These are phyloP conservation scores for Diplogelasinospora grovesii DNA, from an alignment of 495 filamentous ascomycete genomes.

Conservation along the genomic window DNA sequence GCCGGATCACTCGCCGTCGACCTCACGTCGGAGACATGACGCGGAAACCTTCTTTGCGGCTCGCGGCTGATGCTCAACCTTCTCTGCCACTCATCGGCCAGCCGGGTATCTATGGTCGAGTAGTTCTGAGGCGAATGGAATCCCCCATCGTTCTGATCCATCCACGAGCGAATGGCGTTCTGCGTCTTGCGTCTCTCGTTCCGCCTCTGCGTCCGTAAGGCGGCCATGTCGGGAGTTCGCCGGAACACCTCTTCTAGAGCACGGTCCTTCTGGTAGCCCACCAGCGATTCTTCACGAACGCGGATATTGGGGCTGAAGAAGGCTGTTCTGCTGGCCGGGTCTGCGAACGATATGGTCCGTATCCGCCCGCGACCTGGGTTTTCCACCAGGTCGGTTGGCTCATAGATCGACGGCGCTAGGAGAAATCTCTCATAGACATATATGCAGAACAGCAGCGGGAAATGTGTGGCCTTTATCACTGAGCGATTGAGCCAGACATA, in stretches of 20 bases:
- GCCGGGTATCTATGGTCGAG: constrained; percentile 40
- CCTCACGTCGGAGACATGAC: constrained; percentile 40
- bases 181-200: constrained; percentile 59
- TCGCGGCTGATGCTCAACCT: constrained; percentile 39
- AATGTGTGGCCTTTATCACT: constrained; percentile 84
- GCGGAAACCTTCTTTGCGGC: constrained; percentile 28
- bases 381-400: constrained; percentile 66
- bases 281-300: constrained; percentile 72
- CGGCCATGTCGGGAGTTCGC: constrained; percentile 37
- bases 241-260: constrained; percentile 92
- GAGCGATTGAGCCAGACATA: constrained; percentile 78
- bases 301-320: constrained; percentile 65
- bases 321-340: constrained; percentile 39
- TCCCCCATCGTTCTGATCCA: constrained; percentile 64
- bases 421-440: constrained; percentile 78
- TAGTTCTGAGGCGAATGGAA: constrained; percentile 49
- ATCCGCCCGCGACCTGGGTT: constrained; percentile 27
- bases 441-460: constrained; percentile 77
- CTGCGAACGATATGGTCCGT: constrained; percentile 49
- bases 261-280: constrained; percentile 79
- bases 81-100: constrained; percentile 30
- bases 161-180: constrained; percentile 77
- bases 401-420: constrained; percentile 61
- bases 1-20: constrained; percentile 51
- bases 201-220: constrained; percentile 41